phyloP scores from a whole-genome alignment of 208 protist genomes.

The Trypanosoma rangeli region DNA sequence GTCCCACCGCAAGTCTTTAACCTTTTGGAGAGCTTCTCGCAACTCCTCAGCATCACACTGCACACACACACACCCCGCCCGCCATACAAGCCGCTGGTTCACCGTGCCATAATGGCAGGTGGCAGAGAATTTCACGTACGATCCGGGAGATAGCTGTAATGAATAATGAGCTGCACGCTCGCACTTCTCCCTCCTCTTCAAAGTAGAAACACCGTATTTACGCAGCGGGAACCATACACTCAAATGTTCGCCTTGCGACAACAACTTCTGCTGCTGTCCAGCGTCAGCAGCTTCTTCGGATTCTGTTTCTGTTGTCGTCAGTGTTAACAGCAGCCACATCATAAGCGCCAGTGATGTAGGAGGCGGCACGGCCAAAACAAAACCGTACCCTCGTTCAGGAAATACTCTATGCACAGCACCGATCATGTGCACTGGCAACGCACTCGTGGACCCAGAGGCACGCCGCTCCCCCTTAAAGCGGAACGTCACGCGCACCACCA shows the following conservation, averaged over 20 bases:
- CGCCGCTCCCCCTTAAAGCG: neutral
- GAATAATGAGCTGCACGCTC: neutral
- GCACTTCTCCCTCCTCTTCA: neutral
- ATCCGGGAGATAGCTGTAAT: neutral
- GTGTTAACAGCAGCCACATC: too few species aligned
- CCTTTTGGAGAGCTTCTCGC: neutral
- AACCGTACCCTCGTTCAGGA: constrained; percentile 25
- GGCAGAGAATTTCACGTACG: constrained; percentile 22
- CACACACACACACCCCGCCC: constrained; percentile 9
- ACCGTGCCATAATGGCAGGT: constrained; percentile 12
- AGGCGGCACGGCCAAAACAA: constrained; percentile 11
- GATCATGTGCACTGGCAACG: constrained; percentile 12
- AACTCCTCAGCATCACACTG: constrained; percentile 19
- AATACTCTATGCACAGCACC: constrained; percentile 23
- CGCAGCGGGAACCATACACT: constrained; percentile 24
- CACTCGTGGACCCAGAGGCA: neutral
- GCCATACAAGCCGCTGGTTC: constrained; percentile 13
- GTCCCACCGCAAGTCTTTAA: constrained; percentile 21
- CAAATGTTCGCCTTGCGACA: neutral
- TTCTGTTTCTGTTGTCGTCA: neutral
- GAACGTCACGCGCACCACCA: neutral
- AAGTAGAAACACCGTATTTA: neutral
- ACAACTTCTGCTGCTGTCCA: neutral
- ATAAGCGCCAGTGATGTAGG: constrained; percentile 1
- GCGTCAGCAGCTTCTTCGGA: neutral